These are phyloP conservation scores for Penicillium ochrochloron DNA, from an alignment of 495 filamentous ascomycete genomes.

Conservation along the genomic window DNA sequence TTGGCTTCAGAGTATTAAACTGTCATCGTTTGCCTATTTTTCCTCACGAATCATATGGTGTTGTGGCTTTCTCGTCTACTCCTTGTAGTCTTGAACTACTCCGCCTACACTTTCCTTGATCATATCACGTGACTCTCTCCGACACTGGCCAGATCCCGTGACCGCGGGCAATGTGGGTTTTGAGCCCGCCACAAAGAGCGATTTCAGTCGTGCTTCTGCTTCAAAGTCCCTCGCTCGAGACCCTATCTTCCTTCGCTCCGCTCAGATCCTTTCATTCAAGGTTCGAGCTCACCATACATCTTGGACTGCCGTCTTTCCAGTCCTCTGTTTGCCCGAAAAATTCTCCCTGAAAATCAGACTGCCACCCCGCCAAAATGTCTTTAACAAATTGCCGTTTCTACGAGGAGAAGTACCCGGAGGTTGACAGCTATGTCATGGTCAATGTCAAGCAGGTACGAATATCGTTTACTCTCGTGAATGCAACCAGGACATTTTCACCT, in stretches of 20 bases:
- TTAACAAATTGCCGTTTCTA: constrained; percentile 99
- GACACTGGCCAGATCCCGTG: constrained; percentile 19
- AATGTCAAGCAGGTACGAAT: constrained; percentile 85
- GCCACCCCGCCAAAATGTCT: constrained; percentile 75
- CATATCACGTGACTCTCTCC: constrained; percentile 30
- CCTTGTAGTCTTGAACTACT: too few relatives aligned
- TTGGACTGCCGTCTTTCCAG: constrained; percentile 29
- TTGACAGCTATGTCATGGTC: constrained; percentile 99
- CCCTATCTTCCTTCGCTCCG: constrained; percentile 16
- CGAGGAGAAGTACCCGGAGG: constrained; percentile 97
- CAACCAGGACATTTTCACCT: constrained; percentile 8
- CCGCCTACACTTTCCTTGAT: not conserved
- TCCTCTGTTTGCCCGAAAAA: constrained; percentile 22
- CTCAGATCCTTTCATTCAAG: constrained; percentile 15
- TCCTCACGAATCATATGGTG: too few relatives aligned
- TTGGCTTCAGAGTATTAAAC: not conserved
- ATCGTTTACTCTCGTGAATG: not conserved
- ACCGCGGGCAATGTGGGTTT: constrained; percentile 46
- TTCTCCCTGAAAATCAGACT: constrained; percentile 38
- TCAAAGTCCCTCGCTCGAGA: constrained; percentile 22
- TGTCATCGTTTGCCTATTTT: too few relatives aligned
- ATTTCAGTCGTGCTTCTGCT: constrained; percentile 42
- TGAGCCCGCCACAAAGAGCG: constrained; percentile 51
- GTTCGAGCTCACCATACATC: constrained; percentile 16
- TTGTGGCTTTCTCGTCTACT: too few relatives aligned